phyloP scores from a whole-genome alignment of 2,329 filamentous ascomycete genomes.

The Colletotrichum abscissum region DNA sequence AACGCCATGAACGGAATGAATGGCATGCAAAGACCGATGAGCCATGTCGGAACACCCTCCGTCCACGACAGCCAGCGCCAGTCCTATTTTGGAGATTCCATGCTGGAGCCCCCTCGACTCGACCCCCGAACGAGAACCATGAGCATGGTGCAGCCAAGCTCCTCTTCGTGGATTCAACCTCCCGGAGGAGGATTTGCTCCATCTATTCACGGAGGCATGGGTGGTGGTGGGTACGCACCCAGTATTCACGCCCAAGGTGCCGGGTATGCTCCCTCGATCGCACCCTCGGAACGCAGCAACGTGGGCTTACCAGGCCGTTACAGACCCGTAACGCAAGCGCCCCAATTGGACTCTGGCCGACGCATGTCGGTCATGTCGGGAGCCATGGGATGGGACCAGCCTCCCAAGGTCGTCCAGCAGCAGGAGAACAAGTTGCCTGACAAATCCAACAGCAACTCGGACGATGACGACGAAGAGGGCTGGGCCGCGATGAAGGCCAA shows the following conservation, averaged over 20 bases:
- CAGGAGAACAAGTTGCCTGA: conserved; percentile 42
- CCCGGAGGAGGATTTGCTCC: conserved; percentile 56
- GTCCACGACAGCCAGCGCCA: conserved; percentile 56
- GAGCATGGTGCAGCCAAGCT: conserved; percentile 83
- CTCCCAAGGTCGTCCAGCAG: conserved; percentile 51
- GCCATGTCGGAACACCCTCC: conserved; percentile 55
- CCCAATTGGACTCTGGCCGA: conserved; percentile 41
- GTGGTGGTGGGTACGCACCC: conserved; percentile 57
- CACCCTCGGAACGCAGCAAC: conserved; percentile 95
- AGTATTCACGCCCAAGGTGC: conserved; percentile 61
- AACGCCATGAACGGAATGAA: conserved; percentile 39
- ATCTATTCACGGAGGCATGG: conserved; percentile 51
- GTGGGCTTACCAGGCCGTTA: conserved; percentile 91
- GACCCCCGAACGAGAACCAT: conserved; percentile 73
- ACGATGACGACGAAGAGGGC: conserved; percentile 75
- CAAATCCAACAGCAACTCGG: conserved; percentile 55
- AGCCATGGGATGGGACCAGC: conserved; percentile 46
- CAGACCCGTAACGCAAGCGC: conserved; percentile 82
- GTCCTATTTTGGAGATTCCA: conserved; percentile 60
- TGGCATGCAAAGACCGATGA: conserved; percentile 44
- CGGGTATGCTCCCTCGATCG: conserved; percentile 89
- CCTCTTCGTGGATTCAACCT: conserved; percentile 67
- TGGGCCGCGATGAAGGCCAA: conserved; percentile 79
- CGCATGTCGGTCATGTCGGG: conserved; percentile 54
- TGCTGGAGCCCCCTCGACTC: conserved; percentile 55